Conservation (phyloP, 106 monocot species). For the Phalaenopsis aphrodite region DNA sequence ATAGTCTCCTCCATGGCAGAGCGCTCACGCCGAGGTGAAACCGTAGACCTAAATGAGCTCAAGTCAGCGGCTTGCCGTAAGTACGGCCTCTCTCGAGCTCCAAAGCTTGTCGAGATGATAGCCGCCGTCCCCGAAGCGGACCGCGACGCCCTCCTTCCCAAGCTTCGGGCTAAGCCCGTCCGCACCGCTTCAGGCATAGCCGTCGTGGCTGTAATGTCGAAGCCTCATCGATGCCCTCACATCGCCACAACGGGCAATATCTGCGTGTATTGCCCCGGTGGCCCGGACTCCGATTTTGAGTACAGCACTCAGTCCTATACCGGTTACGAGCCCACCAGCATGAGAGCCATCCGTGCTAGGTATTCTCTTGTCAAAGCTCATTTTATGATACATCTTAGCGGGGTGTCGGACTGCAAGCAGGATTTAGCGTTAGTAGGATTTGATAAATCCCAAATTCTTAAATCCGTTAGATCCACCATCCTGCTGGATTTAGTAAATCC, state of each 20-base stretch:
- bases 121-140: slow-evolving; percentile 94
- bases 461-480: no score
- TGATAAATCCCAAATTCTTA: no score
- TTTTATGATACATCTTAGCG: neutral
- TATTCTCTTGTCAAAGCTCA: slow-evolving; percentile 10
- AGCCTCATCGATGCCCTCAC: slow-evolving; percentile 96
- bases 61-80: slow-evolving; percentile 96
- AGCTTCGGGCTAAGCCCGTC: slow-evolving; percentile 85
- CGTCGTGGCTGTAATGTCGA: slow-evolving; percentile 98
- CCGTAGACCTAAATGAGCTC: slow-evolving; percentile 95
- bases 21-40: slow-evolving; percentile 75
- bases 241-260: slow-evolving; percentile 97
- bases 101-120: slow-evolving; percentile 99
- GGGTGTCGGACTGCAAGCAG: no score
- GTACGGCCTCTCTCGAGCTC: slow-evolving; percentile 93
- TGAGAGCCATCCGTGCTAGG: slow-evolving; percentile 97
- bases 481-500: no score
- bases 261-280: slow-evolving; percentile 96
- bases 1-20: slow-evolving; percentile 95
- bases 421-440: no score
- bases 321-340: slow-evolving; percentile 98
- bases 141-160: slow-evolving; percentile 71
- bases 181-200: slow-evolving; percentile 98
- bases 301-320: slow-evolving; percentile 99
- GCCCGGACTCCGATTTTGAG: slow-evolving; percentile 98